phyloP scores from a whole-genome alignment of 371 early-diverging fungal species.

The Mortierella sp. region DNA sequence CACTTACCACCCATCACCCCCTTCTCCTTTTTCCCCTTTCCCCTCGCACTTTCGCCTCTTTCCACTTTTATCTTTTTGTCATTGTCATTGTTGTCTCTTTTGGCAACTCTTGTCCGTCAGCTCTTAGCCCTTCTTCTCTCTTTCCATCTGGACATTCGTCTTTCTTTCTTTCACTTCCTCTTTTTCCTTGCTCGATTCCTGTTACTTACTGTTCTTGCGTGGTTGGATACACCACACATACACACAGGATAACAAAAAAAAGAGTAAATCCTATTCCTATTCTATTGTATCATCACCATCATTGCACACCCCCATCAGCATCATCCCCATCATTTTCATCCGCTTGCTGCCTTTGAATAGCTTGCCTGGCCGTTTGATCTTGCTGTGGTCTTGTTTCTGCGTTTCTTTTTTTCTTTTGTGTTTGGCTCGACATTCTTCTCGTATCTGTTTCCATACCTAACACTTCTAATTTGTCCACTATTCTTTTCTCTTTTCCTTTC shows the following conservation, averaged over 20 bases:
- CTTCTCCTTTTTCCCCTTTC: neutral
- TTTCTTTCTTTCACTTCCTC: neutral
- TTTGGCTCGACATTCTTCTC: neutral
- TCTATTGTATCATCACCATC: neutral
- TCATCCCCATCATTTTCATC: neutral
- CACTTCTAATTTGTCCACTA: neutral
- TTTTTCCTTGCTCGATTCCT: neutral
- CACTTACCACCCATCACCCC: neutral
- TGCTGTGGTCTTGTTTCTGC: neutral
- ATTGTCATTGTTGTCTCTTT: neutral
- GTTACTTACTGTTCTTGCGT: neutral
- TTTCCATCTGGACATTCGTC: neutral
- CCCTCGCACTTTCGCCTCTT: neutral
- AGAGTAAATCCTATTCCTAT: neutral
- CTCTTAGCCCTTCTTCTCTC: neutral
- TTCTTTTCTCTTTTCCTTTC: neutral
- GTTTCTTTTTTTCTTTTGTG: neutral
- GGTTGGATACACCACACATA: neutral
- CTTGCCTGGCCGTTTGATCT: slow-evolving; percentile 11
- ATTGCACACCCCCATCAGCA: neutral
- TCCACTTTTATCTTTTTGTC: slow-evolving; percentile 1
- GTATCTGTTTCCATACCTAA: neutral
- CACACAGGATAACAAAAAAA: neutral
- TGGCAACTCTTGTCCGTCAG: neutral
- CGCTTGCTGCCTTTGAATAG: slow-evolving; percentile 11